Conservation (phyloP, 2,329 filamentous ascomycete genomes). For the Clarireedia monteithiana region DNA sequence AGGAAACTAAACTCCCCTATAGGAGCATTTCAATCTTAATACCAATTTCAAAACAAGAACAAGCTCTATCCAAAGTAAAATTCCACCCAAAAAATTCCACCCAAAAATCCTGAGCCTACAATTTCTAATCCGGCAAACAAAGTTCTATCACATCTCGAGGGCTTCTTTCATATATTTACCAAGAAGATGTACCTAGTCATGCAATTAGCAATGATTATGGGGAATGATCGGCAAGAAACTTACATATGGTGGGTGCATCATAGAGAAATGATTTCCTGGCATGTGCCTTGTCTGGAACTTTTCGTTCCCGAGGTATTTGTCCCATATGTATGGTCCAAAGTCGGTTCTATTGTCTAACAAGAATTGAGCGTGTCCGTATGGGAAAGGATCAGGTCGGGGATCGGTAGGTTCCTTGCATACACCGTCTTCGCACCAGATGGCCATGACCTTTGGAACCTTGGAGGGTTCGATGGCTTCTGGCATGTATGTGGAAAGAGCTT, state of each 20-base stretch:
- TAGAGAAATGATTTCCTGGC: conserved; percentile 20
- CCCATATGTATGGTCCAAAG: conserved; percentile 7
- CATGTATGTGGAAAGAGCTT: conserved; percentile 7
- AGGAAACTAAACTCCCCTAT: no score
- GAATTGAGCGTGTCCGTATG: conserved; percentile 6
- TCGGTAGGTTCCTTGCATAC: conserved; percentile 35
- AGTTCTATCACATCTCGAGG: neutral
- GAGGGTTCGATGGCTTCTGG: conserved; percentile 1
- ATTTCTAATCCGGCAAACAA: conserved; percentile 1
- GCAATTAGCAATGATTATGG: neutral
- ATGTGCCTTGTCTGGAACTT: conserved; percentile 37
- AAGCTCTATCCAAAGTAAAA: neutral
- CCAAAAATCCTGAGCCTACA: no score
- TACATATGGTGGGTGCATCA: conserved; percentile 28
- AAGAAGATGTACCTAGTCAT: conserved; percentile 1
- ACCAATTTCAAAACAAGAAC: neutral
- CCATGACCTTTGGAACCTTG: conserved; percentile 4
- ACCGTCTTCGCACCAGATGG: conserved; percentile 9
- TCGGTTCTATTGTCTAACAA: conserved; percentile 8
- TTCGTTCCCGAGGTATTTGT: conserved; percentile 6
- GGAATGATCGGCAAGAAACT: conserved; percentile 17
- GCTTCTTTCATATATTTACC: conserved; percentile 7
- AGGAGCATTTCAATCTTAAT: no score
- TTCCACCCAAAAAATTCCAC: no score
- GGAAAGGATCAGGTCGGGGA: conserved; percentile 5